A percentile compares a stretch with the other conserved stretches of the same genome.
Evolutionary conservation across 179 eudicot species (phyloP).

Genomic region (Corrigiola litoralis): DNA sequence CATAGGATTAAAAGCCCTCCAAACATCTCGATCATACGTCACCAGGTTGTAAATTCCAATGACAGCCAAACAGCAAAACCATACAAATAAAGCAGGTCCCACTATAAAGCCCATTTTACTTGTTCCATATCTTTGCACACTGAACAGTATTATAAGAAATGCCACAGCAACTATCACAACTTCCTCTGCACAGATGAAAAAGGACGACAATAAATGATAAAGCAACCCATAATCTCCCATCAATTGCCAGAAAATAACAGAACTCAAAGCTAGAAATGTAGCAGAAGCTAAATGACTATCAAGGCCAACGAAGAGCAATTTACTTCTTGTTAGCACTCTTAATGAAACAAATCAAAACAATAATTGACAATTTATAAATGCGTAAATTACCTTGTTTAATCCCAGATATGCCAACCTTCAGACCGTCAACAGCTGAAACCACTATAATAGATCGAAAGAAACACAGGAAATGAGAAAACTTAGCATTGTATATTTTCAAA

Average conservation of each 20-base stretch:
- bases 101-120: constrained; percentile 94
- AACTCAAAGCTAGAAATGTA: background rate
- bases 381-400: constrained; percentile 56
- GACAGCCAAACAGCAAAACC: constrained; percentile 91
- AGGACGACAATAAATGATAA: constrained; percentile 12
- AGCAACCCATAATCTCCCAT: background rate
- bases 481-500: background rate
- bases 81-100: constrained; percentile 91
- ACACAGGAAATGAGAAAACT: constrained; percentile 4
- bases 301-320: background rate
- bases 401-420: constrained; percentile 73
- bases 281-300: background rate
- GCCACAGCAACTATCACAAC: constrained; percentile 87
- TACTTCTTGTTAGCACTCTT: background rate
- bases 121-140: constrained; percentile 90
- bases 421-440: constrained; percentile 90
- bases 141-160: constrained; percentile 80
- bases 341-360: background rate
- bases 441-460: constrained; percentile 44
- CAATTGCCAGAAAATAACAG: background rate
- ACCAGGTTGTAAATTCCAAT: constrained; percentile 88
- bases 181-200: constrained; percentile 53
- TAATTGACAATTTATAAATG: background rate
- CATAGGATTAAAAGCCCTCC: constrained; percentile 87
- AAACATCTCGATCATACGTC: constrained; percentile 66